These are phyloP conservation scores for Teunomyces gatunensis DNA, from an alignment of 805 yeast genomes.

Conservation along the genomic window DNA sequence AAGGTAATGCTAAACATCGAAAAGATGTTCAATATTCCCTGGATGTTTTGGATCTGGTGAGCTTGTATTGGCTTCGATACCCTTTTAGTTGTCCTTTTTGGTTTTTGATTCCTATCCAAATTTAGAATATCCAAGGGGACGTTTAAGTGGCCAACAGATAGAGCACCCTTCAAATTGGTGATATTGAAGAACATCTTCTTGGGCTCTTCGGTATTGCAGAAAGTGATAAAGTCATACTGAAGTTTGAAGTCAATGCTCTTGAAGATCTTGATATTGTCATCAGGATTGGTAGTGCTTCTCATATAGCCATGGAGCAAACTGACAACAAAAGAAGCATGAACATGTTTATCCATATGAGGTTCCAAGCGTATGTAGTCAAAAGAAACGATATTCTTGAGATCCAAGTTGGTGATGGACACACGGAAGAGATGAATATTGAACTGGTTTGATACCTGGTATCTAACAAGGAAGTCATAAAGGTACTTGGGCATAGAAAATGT, in stretches of 20 bases:
- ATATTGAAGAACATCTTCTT: slow-evolving; percentile 11
- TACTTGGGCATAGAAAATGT: slow-evolving; percentile 13
- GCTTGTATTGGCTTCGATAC: not conserved
- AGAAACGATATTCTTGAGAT: not conserved
- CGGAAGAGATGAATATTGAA: slow-evolving; percentile 23
- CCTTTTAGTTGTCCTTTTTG: not conserved
- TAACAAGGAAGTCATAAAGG: slow-evolving; percentile 17
- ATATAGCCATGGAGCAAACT: slow-evolving; percentile 22
- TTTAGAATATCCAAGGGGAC: slow-evolving; percentile 7
- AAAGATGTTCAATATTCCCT: slow-evolving; percentile 1
- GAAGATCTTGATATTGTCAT: slow-evolving; percentile 18
- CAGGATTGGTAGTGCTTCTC: slow-evolving; percentile 9
- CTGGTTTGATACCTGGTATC: slow-evolving; percentile 21
- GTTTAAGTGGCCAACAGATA: slow-evolving; percentile 9
- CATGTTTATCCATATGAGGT: slow-evolving; percentile 3
- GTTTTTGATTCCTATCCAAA: not conserved
- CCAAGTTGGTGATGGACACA: slow-evolving; percentile 4
- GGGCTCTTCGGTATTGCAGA: slow-evolving; percentile 9
- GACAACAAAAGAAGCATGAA: slow-evolving; percentile 14
- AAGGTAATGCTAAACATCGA: slow-evolving; percentile 10
- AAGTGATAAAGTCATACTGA: slow-evolving; percentile 18
- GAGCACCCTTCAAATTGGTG: slow-evolving; percentile 12
- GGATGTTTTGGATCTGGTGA: not conserved
- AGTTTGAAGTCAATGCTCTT: slow-evolving; percentile 24
- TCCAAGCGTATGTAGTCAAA: slow-evolving; percentile 1